Evolutionary conservation across 2,329 filamentous ascomycete species (phyloP).

Genomic region (Paradendryphiella salina): DNA sequence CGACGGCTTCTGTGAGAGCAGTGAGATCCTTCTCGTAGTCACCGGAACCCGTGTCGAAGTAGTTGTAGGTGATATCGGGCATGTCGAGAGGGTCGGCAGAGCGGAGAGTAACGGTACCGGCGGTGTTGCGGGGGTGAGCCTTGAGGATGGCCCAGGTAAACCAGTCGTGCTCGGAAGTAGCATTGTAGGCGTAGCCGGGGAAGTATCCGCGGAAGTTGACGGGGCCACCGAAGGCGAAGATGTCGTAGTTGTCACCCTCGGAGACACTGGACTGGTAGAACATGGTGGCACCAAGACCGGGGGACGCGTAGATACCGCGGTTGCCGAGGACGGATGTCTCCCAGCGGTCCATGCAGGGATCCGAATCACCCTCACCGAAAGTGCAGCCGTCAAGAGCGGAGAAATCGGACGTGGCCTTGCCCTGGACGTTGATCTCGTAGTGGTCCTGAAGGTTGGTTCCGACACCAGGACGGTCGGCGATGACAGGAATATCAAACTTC

Average conservation of each 20-base stretch:
- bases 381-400: constrained; percentile 48
- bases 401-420: constrained; percentile 47
- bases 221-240: constrained; percentile 60
- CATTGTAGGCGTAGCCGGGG: constrained; percentile 59
- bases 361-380: constrained; percentile 46
- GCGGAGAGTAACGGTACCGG: constrained; percentile 63
- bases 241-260: constrained; percentile 56
- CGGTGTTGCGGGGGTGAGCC: constrained; percentile 64
- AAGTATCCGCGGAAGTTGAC: constrained; percentile 60
- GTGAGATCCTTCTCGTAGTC: constrained; percentile 62
- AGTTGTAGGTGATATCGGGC: constrained; percentile 59
- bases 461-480: constrained; percentile 64
- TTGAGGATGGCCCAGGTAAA: constrained; percentile 62
- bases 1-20: constrained; percentile 58
- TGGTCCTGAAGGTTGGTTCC: constrained; percentile 69
- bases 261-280: constrained; percentile 49
- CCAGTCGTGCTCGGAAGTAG: constrained; percentile 53
- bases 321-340: constrained; percentile 48
- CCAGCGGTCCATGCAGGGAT: constrained; percentile 54
- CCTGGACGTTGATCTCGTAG: constrained; percentile 56
- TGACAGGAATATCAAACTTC: constrained; percentile 56
- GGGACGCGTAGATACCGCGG: constrained; percentile 54
- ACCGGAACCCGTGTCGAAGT: constrained; percentile 56
- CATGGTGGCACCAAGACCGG: constrained; percentile 58
- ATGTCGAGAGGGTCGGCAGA: constrained; percentile 65